These are phyloP conservation scores for Neophaeococcomyces mojaviensis DNA, from an alignment of 2,329 filamentous ascomycete genomes.

Conservation along the genomic window DNA sequence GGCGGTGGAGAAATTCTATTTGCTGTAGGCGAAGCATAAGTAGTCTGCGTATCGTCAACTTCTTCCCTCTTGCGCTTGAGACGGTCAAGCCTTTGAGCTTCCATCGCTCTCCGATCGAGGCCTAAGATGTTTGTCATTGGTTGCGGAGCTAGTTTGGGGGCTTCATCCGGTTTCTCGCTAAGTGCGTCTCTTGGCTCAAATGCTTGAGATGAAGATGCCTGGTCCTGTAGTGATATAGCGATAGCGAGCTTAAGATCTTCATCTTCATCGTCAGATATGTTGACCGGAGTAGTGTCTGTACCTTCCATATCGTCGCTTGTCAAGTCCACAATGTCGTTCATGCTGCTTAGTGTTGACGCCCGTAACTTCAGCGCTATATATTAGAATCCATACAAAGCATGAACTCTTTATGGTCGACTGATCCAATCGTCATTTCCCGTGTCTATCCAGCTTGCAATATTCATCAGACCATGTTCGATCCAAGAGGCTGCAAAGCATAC, in stretches of 20 bases:
- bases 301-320: neutral
- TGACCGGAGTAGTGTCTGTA: neutral
- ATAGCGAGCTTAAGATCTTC: slow-evolving; percentile 32
- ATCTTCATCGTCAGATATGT: slow-evolving; percentile 20
- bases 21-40: neutral
- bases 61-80: slow-evolving; percentile 54
- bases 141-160: neutral
- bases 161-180: neutral
- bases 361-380: no score
- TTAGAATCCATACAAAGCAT: no score
- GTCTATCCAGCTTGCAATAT: no score
- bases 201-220: slow-evolving; percentile 17
- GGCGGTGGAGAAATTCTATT: slow-evolving; percentile 17
- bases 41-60: slow-evolving; percentile 22
- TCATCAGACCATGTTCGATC: no score
- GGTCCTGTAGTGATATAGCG: slow-evolving; percentile 26
- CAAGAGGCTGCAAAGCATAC: no score
- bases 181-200: neutral
- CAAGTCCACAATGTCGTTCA: slow-evolving; percentile 9
- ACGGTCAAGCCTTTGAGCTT: slow-evolving; percentile 70
- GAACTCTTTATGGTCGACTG: no score
- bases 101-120: slow-evolving; percentile 75
- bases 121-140: slow-evolving; percentile 33
- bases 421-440: no score
- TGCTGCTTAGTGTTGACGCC: neutral